Percentiles rank a stretch among this genome's conserved stretches.
phyloP scores from a whole-genome alignment of 208 protist species.

The Leishmania mexicana region DNA sequence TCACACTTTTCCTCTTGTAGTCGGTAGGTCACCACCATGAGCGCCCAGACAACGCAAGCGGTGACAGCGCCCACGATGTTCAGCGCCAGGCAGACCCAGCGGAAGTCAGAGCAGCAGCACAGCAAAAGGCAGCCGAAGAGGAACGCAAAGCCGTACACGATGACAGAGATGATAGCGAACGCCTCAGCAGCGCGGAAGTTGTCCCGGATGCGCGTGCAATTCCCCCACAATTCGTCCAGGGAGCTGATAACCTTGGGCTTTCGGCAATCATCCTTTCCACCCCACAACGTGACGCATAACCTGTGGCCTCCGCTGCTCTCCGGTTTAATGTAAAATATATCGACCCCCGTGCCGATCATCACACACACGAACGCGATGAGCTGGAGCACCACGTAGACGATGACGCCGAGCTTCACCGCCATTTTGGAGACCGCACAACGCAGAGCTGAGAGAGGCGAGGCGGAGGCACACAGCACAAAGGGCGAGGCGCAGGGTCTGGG shows the following conservation, averaged over 20 bases:
- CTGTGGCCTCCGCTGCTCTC: neutral
- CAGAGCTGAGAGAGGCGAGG: neutral
- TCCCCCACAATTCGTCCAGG: slow-evolving; percentile 15
- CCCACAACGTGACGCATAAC: slow-evolving; percentile 58
- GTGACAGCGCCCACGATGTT: slow-evolving; percentile 32
- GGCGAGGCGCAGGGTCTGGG: too few species aligned
- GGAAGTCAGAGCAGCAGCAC: slow-evolving; percentile 50
- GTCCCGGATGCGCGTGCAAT: slow-evolving; percentile 29
- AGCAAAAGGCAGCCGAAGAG: slow-evolving; percentile 32
- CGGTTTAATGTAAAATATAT: slow-evolving; percentile 41
- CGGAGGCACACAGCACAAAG: neutral
- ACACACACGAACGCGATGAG: slow-evolving; percentile 48
- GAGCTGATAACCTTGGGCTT: slow-evolving; percentile 18
- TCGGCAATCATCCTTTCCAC: slow-evolving; percentile 38
- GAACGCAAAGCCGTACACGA: slow-evolving; percentile 13
- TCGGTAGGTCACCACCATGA: slow-evolving; percentile 36
- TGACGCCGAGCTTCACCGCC: slow-evolving; percentile 34
- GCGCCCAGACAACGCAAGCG: slow-evolving; percentile 32
- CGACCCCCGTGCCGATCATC: slow-evolving; percentile 50
- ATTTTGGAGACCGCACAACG: neutral
- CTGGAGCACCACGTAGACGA: slow-evolving; percentile 56
- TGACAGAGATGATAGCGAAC: slow-evolving; percentile 40
- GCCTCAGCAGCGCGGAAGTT: slow-evolving; percentile 48
- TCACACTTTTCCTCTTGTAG: neutral
- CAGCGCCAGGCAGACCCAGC: slow-evolving; percentile 36